phyloP scores from a whole-genome alignment of 2,329 filamentous ascomycete species.

The Fusarium stilboides region DNA sequence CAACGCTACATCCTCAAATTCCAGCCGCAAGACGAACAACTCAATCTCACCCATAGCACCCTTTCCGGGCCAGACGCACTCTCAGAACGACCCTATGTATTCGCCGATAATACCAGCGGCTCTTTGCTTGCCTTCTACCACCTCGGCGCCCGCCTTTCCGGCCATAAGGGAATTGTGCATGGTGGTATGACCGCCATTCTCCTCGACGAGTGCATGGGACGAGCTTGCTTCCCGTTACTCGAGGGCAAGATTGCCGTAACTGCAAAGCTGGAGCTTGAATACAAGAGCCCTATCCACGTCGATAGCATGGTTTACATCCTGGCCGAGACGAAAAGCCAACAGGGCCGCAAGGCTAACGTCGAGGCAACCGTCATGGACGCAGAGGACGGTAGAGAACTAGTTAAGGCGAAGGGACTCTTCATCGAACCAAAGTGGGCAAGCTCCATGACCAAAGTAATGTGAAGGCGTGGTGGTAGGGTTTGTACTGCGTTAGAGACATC shows the following conservation, averaged over 20 bases:
- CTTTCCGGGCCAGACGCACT: neutral
- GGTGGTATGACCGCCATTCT: conserved; percentile 41
- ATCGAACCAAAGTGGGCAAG: neutral
- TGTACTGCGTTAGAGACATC: neutral
- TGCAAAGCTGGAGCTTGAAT: conserved; percentile 37
- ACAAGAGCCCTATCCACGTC: conserved; percentile 23
- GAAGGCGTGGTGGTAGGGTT: too few species aligned
- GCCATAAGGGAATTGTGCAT: conserved; percentile 41
- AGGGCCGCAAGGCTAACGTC: neutral
- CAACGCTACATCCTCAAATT: too few species aligned
- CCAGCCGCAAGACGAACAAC: too few species aligned
- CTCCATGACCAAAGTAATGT: neutral
- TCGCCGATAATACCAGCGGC: neutral
- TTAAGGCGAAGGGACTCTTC: neutral
- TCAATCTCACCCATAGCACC: neutral
- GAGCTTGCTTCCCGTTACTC: conserved; percentile 24
- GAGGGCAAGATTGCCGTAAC: conserved; percentile 38
- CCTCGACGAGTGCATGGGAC: conserved; percentile 43
- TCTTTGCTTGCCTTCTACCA: neutral
- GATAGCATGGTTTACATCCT: neutral
- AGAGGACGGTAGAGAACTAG: neutral
- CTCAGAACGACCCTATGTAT: neutral
- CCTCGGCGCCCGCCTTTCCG: conserved; percentile 21
- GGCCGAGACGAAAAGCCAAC: neutral
- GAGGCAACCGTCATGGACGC: neutral